These are phyloP conservation scores for Cutaneotrichosporon mucoides DNA, from an alignment of 1,284 basidiomycete genomes.

Conservation along the genomic window DNA sequence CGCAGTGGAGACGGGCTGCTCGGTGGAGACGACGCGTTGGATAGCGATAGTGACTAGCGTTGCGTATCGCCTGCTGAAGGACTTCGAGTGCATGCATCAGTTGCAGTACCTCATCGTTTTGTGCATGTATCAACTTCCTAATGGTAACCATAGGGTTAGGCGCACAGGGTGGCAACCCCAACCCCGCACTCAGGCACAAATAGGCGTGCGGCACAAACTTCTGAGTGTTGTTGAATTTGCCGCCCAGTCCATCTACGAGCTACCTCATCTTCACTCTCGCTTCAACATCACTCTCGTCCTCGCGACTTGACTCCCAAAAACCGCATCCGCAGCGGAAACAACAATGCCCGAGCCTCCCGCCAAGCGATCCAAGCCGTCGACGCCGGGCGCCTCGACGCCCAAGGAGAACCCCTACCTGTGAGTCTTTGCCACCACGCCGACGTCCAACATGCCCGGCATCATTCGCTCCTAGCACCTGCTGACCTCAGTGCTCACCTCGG, in stretches of 20 bases:
- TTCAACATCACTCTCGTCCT: background rate
- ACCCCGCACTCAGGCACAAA: background rate
- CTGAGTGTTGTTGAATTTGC: background rate
- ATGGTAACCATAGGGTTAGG: background rate
- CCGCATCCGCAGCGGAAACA: no score
- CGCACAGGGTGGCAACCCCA: background rate
- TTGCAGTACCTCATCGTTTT: background rate
- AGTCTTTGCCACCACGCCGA: background rate
- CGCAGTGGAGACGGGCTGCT: background rate
- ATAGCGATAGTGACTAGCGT: background rate
- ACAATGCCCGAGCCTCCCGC: slow-evolving; percentile 36
- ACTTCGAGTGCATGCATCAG: no score
- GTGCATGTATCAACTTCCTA: background rate
- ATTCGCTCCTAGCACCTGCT: background rate
- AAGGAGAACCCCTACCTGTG: slow-evolving; percentile 44
- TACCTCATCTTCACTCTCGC: background rate
- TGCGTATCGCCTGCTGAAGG: no score
- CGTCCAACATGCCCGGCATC: no score
- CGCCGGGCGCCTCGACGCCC: slow-evolving; percentile 20
- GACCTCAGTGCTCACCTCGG: slow-evolving; percentile 27
- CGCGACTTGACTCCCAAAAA: background rate
- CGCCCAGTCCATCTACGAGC: background rate
- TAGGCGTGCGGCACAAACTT: slow-evolving; percentile 2
- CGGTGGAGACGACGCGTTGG: background rate
- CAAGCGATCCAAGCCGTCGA: slow-evolving; percentile 37